Evolutionary conservation across 257 asterid genomes (phyloP).

Genomic region (Solanum stenotomum): DNA sequence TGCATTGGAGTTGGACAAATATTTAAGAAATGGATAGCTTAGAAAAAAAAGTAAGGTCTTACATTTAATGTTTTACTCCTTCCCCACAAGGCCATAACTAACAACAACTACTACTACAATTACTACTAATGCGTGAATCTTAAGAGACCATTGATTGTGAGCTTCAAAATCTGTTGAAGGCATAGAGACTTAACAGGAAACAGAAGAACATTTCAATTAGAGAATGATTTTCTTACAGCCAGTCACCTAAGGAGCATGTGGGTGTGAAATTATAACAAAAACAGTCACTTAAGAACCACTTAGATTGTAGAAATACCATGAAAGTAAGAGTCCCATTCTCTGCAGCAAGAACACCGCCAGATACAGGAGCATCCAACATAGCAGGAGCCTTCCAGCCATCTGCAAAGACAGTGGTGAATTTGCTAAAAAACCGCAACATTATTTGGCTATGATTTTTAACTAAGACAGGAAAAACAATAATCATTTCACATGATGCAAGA

Average conservation of each 20-base stretch:
- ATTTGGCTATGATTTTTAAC: neutral
- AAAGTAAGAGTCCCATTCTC: slow-evolving; percentile 85
- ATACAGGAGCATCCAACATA: slow-evolving; percentile 98
- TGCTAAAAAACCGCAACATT: neutral
- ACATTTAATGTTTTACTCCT: neutral
- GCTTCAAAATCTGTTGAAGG: neutral
- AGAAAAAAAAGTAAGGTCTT: neutral
- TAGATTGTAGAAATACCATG: slow-evolving; percentile 45
- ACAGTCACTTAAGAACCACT: neutral
- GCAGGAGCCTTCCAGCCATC: slow-evolving; percentile 43
- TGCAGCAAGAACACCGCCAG: slow-evolving; percentile 94
- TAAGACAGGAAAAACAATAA: neutral
- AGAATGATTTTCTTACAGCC: neutral
- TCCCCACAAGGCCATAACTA: neutral
- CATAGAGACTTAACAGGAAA: neutral
- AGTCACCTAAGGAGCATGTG: neutral
- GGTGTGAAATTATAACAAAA: neutral
- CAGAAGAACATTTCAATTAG: neutral
- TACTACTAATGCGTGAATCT: neutral
- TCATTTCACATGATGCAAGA: neutral
- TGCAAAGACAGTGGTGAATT: slow-evolving; percentile 7
- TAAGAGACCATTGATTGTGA: neutral
- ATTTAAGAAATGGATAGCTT: neutral
- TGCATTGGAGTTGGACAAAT: neutral
- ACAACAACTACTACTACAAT: neutral